These are phyloP conservation scores for Paratinospora sagittata DNA, from an alignment of 164 flowering plant species.

Conservation along the genomic window DNA sequence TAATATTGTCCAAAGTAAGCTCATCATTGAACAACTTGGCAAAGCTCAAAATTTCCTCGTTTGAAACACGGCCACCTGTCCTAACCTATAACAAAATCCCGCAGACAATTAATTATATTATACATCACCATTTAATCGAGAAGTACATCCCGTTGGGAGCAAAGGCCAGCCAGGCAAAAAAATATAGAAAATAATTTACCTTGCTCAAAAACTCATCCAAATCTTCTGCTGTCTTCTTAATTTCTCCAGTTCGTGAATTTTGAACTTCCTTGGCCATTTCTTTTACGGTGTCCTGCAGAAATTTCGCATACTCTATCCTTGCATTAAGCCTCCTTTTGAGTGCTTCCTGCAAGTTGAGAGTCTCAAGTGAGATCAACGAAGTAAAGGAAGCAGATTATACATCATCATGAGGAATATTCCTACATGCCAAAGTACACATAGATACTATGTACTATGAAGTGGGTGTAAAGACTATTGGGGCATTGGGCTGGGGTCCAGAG, in stretches of 20 bases:
- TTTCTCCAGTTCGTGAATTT: constrained; percentile 78
- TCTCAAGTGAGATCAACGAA: not conserved
- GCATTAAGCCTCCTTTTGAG: constrained; percentile 81
- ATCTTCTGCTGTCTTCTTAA: constrained; percentile 88
- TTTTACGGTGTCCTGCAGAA: constrained; percentile 89
- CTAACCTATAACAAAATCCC: constrained; percentile 49
- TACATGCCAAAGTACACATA: not conserved
- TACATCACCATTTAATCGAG: not conserved
- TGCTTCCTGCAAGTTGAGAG: constrained; percentile 57
- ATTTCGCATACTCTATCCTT: constrained; percentile 93
- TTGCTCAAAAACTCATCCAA: constrained; percentile 84
- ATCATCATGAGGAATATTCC: not conserved
- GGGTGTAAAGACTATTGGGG: not conserved
- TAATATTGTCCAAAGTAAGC: constrained; percentile 90
- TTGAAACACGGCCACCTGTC: constrained; percentile 68
- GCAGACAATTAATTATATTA: not conserved
- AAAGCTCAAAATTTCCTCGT: constrained; percentile 89
- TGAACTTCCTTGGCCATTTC: constrained; percentile 99
- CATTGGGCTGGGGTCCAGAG: not conserved
- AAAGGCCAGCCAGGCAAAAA: not conserved
- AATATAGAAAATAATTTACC: constrained; percentile 28
- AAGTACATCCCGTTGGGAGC: not conserved
- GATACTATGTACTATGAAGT: not conserved
- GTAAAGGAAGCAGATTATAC: not conserved
- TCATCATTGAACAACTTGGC: constrained; percentile 98